Base-by-base conservation (phyloP, 2,329 filamentous ascomycete species). In the Aspergillus transmontanensis region DNA sequence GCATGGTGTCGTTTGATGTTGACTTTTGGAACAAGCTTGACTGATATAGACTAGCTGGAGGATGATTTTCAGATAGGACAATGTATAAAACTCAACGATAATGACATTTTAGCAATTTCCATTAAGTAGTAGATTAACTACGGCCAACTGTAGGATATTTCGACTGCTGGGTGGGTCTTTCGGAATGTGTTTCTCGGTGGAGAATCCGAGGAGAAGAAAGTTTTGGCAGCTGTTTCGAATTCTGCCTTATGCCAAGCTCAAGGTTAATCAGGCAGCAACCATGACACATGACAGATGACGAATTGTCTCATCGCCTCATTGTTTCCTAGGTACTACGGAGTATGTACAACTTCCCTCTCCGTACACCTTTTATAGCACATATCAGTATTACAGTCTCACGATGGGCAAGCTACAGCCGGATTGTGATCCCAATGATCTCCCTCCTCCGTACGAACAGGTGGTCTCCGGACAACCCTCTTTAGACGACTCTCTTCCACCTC, bases 21-120 rank as follows among this genome's bases (percentile, higher is more conserved):
- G 55, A 57, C 10, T 57, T 46, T 57, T 45, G 14, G 41, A 57
- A 57, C 26, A 46, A 32, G 34, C 36, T 57, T 57, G 54, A 58
- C 46, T 48, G 26, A 48, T 46, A 36, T 46, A 26, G 56, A 36
- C 56, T 58, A 48, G 39, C 2, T 57, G 21, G 12, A 57, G 36
- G 23, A 54, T 32, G 11, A 32, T 32, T 2, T 11, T 32, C 2
- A 11, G 30, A 32, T 32, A 32, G 11, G 30, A 32, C 10, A 32
- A 32, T 32, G 10, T 3, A 10, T 32, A 32, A 11, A 6, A 28
- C 7, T 28, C 5, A 28, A 28, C 26, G 26, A 28, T 28, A 28
- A 28, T 28, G 26, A 7, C 6, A 28, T 28, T 28, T 28, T 1
- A 28, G 26, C 6, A 6, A 6, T 28, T 7, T 1, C 26, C 26